A percentile compares a stretch with the other conserved stretches of the same genome.
Evolutionary conservation across 202 grass and related monocot species (phyloP).

Genomic region (Brachypodium distachyon): DNA sequence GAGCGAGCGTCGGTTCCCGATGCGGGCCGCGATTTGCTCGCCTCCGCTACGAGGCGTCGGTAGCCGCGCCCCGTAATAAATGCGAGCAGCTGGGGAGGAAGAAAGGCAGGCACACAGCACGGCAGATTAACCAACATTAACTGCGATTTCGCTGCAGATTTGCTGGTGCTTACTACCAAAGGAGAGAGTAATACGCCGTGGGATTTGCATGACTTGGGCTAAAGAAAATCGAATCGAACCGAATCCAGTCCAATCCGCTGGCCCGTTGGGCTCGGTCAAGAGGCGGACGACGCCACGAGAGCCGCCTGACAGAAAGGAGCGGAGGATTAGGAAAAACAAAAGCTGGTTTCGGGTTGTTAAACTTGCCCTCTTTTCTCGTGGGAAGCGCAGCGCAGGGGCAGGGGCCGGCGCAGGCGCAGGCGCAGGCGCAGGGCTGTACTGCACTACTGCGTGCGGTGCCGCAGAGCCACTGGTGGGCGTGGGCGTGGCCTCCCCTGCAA

Average conservation of each 20-base stretch:
- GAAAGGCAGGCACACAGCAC: not conserved
- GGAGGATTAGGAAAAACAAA: conserved; percentile 37
- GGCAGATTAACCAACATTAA: not conserved
- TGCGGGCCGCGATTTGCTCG: conserved; percentile 53
- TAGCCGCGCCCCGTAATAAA: conserved; percentile 20
- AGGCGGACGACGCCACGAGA: not conserved
- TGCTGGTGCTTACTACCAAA: no score
- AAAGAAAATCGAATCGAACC: not conserved
- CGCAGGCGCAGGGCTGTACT: not conserved
- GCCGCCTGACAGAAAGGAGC: conserved; percentile 22
- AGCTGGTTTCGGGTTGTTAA: conserved; percentile 43
- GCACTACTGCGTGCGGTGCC: conserved; percentile 1
- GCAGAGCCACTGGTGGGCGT: not conserved
- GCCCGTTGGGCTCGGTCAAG: conserved; percentile 10
- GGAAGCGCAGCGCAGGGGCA: conserved; percentile 17
- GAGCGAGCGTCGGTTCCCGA: conserved; percentile 12
- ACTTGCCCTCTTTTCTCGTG: conserved; percentile 34
- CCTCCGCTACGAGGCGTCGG: conserved; percentile 19
- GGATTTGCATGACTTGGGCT: not conserved
- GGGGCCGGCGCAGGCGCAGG: not conserved
- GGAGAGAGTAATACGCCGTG: not conserved
- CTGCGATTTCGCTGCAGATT: not conserved
- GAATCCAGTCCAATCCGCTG: not conserved
- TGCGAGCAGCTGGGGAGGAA: not conserved
- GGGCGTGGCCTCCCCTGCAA: conserved; percentile 7